Conservation (phyloP, 768 basidiomycete species). For the Lactifluus piperatus region DNA sequence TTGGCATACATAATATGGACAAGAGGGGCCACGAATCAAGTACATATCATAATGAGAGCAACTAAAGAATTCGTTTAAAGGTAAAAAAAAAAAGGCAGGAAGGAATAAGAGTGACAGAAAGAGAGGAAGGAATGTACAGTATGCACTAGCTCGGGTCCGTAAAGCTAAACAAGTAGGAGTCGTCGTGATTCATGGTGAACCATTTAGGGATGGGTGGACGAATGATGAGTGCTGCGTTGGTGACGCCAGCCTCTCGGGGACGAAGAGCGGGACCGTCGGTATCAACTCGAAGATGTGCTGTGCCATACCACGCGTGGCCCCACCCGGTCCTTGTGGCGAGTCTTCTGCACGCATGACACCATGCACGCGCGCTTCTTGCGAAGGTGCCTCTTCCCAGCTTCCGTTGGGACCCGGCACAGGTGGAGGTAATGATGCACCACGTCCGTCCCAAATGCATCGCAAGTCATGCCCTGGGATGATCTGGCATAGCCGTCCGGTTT, state of each 20-base stretch:
- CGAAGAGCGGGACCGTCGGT: slow-evolving; percentile 64
- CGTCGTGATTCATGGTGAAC: slow-evolving; percentile 24
- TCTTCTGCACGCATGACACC: slow-evolving; percentile 67
- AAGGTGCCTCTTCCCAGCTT: slow-evolving; percentile 39
- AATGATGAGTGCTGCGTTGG: slow-evolving; percentile 27
- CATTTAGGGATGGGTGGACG: slow-evolving; percentile 28
- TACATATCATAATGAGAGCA: slow-evolving; percentile 1
- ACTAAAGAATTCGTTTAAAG: not conserved
- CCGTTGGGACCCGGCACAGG: slow-evolving; percentile 38
- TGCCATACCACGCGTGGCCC: slow-evolving; percentile 38
- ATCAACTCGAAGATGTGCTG: slow-evolving; percentile 76
- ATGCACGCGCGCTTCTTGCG: slow-evolving; percentile 78
- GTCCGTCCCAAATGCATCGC: slow-evolving; percentile 86
- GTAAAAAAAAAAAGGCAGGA: not conserved
- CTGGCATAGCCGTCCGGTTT: slow-evolving; percentile 70
- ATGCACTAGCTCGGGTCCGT: not conserved
- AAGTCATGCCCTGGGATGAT: slow-evolving; percentile 77
- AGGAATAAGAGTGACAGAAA: too few relatives aligned
- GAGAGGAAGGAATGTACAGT: not conserved
- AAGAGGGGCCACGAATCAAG: not conserved
- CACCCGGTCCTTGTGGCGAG: slow-evolving; percentile 26
- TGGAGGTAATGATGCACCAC: slow-evolving; percentile 31
- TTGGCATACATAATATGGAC: slow-evolving; percentile 9
- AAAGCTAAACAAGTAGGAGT: too few relatives aligned
- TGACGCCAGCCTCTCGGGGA: slow-evolving; percentile 39